These are phyloP conservation scores for Lipomyces orientalis DNA, from an alignment of 805 yeast species.

Conservation along the genomic window DNA sequence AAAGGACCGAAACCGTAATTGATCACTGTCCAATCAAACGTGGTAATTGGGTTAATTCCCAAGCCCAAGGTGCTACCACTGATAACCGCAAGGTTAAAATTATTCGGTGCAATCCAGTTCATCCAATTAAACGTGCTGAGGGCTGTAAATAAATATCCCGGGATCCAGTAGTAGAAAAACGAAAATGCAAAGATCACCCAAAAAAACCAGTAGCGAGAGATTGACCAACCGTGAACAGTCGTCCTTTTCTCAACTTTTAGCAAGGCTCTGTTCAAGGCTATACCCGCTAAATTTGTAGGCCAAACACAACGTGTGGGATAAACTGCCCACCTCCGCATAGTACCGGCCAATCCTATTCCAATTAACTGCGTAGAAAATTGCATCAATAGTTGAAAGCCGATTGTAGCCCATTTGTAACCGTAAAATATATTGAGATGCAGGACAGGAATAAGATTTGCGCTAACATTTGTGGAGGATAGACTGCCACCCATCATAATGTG, in stretches of 20 bases:
- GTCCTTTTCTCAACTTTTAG: slow-evolving; percentile 52
- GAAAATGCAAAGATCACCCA: slow-evolving; percentile 48
- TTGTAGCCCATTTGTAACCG: slow-evolving; percentile 43
- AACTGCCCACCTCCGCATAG: slow-evolving; percentile 60
- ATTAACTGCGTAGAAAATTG: slow-evolving; percentile 62
- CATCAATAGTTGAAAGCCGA: slow-evolving; percentile 61
- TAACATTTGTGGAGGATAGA: slow-evolving; percentile 23
- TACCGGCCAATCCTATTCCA: slow-evolving; percentile 71
- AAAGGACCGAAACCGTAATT: slow-evolving; percentile 49
- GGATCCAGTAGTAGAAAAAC: slow-evolving; percentile 62
- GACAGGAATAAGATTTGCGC: slow-evolving; percentile 25
- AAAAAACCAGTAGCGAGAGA: slow-evolving; percentile 59
- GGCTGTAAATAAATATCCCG: slow-evolving; percentile 64
- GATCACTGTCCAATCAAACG: slow-evolving; percentile 72
- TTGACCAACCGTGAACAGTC: slow-evolving; percentile 58
- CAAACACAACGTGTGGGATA: slow-evolving; percentile 51
- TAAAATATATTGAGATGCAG: slow-evolving; percentile 24
- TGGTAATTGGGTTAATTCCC: slow-evolving; percentile 64
- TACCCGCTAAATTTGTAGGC: slow-evolving; percentile 57
- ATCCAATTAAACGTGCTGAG: slow-evolving; percentile 63
- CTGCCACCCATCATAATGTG: slow-evolving; percentile 47
- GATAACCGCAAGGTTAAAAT: slow-evolving; percentile 64
- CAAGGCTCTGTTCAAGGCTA: slow-evolving; percentile 58
- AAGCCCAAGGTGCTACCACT: slow-evolving; percentile 67
- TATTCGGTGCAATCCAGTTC: slow-evolving; percentile 64